Evolutionary conservation across 2,329 filamentous ascomycete genomes (phyloP).

Genomic region (Annulohypoxylon truncatum): DNA sequence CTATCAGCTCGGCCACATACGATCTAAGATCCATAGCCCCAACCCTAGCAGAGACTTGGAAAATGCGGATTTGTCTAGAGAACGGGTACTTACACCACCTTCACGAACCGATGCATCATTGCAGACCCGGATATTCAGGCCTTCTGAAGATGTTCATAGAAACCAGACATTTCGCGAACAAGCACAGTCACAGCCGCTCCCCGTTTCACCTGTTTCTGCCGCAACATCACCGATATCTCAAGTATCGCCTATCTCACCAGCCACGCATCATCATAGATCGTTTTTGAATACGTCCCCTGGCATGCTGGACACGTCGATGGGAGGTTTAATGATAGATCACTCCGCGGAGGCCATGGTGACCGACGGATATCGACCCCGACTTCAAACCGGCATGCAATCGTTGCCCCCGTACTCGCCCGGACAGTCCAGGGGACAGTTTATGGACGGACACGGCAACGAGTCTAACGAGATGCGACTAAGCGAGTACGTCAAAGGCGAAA

Average conservation of each 20-base stretch:
- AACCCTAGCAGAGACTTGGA: constrained; percentile 8
- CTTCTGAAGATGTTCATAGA: constrained; percentile 11
- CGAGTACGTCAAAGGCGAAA: constrained; percentile 53
- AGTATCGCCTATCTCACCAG: constrained; percentile 41
- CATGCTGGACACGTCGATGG: constrained; percentile 26
- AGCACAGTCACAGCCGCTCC: constrained; percentile 6
- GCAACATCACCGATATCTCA: constrained; percentile 36
- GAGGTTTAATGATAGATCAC: constrained; percentile 33
- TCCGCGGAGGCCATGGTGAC: constrained; percentile 49
- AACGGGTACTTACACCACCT: constrained; percentile 22
- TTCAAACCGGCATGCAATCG: constrained; percentile 36
- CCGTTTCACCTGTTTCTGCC: constrained; percentile 36
- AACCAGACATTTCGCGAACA: constrained; percentile 10
- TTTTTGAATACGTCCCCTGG: constrained; percentile 24
- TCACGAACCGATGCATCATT: constrained; percentile 13
- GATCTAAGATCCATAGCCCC: constrained; percentile 19
- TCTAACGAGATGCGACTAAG: constrained; percentile 53
- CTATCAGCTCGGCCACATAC: constrained; percentile 23
- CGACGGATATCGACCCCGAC: constrained; percentile 46
- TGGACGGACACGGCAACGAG: constrained; percentile 51
- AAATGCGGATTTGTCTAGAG: constrained; percentile 2
- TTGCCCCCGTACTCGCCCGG: constrained; percentile 52
- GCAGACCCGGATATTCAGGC: constrained; percentile 13
- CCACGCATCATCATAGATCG: constrained; percentile 18
- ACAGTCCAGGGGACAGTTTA: constrained; percentile 42